These are phyloP conservation scores for Fusarium nelsonii DNA, from an alignment of 2,329 filamentous ascomycete species.

Conservation along the genomic window DNA sequence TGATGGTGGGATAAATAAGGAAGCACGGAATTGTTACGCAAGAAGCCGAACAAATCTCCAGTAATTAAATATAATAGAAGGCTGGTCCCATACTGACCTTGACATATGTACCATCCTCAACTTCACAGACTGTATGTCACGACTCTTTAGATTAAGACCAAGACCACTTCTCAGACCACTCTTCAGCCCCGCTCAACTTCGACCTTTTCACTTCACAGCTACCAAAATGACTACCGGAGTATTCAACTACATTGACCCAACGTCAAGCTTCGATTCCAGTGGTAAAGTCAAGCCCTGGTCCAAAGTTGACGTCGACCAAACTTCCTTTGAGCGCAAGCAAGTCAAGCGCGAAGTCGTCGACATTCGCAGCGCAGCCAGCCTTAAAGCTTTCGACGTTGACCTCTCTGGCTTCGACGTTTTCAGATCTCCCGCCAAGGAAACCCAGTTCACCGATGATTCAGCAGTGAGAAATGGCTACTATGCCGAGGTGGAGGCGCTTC, in stretches of 20 bases:
- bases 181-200: slow-evolving; percentile 16
- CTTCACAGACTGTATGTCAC: neutral
- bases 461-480: slow-evolving; percentile 71
- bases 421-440: slow-evolving; percentile 59
- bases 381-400: slow-evolving; percentile 39
- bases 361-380: slow-evolving; percentile 38
- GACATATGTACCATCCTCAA: neutral
- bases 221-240: slow-evolving; percentile 36
- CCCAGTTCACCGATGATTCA: slow-evolving; percentile 66
- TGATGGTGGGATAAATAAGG: slow-evolving; percentile 18
- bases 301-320: slow-evolving; percentile 44
- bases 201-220: slow-evolving; percentile 2
- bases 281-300: slow-evolving; percentile 40
- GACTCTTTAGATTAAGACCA: slow-evolving; percentile 7
- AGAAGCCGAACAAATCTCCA: neutral
- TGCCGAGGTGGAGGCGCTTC: slow-evolving; percentile 68
- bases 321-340: slow-evolving; percentile 38
- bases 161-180: slow-evolving; percentile 4
- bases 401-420: slow-evolving; percentile 47
- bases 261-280: slow-evolving; percentile 26
- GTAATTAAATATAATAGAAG: neutral
- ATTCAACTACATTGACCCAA: slow-evolving; percentile 36
- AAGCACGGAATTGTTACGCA: slow-evolving; percentile 22
- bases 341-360: slow-evolving; percentile 40
- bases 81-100: neutral